Conservation (phyloP, 1,284 basidiomycete species). For the Cystobasidiaceae sp. region DNA sequence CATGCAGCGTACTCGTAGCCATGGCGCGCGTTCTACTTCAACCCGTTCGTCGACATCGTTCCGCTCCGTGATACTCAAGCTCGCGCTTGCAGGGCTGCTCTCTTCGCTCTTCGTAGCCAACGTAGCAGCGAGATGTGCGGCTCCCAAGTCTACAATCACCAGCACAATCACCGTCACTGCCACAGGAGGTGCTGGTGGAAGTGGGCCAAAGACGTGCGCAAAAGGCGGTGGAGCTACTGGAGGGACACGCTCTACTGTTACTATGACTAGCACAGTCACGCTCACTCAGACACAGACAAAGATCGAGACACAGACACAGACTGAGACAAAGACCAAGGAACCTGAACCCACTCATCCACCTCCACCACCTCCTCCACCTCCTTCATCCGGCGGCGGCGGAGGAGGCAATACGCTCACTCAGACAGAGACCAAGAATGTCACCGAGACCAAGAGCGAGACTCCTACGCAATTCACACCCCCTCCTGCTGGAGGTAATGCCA, state of each 20-base stretch:
- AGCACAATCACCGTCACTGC: neutral
- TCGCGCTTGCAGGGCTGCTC: neutral
- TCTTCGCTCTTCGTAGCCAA: neutral
- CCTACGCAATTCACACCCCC: too few relatives aligned
- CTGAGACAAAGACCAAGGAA: neutral
- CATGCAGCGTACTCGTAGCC: too few relatives aligned
- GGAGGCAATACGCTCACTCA: too few relatives aligned
- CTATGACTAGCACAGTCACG: neutral
- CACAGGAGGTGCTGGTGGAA: neutral
- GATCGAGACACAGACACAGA: neutral
- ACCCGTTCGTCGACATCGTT: too few relatives aligned
- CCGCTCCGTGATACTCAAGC: too few relatives aligned
- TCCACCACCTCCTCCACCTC: neutral
- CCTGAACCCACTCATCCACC: neutral
- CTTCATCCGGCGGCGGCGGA: too few relatives aligned
- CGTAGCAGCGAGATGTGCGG: neutral
- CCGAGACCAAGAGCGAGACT: too few relatives aligned
- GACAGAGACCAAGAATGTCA: too few relatives aligned
- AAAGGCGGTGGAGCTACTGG: neutral
- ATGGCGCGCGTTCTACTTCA: too few relatives aligned
- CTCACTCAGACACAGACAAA: neutral
- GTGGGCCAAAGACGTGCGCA: neutral
- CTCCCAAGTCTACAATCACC: neutral
- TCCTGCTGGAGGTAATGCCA: neutral
- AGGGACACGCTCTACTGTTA: slow-evolving; percentile 1